These are phyloP conservation scores for Mycena albidolilacea DNA, from an alignment of 768 basidiomycete species.

Conservation along the genomic window DNA sequence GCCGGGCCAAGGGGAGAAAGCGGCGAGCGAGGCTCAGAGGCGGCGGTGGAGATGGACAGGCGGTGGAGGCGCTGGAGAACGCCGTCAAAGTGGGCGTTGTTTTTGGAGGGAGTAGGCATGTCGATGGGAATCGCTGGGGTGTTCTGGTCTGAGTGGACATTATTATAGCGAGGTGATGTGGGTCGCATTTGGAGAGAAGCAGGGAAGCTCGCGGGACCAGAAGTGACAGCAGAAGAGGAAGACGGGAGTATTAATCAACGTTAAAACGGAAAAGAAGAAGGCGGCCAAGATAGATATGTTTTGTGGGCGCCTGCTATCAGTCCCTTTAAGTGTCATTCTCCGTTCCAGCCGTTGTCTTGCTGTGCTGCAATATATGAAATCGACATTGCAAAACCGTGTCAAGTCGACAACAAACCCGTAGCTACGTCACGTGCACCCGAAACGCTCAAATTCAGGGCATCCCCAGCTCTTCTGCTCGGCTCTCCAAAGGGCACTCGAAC, in stretches of 20 bases:
- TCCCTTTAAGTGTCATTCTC: slow-evolving; percentile 5
- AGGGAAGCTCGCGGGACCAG: slow-evolving; percentile 1
- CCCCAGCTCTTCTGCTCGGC: background rate
- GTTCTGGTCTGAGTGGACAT: slow-evolving; percentile 1
- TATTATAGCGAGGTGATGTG: slow-evolving; percentile 1
- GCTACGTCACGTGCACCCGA: background rate
- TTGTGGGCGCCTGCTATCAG: background rate
- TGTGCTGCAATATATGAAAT: slow-evolving; percentile 9
- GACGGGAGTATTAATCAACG: slow-evolving; percentile 18
- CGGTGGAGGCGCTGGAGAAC: slow-evolving; percentile 29
- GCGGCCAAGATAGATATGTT: background rate
- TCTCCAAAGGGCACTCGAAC: too few relatives aligned
- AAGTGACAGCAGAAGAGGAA: slow-evolving; percentile 23
- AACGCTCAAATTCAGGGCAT: slow-evolving; percentile 10
- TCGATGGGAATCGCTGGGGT: background rate
- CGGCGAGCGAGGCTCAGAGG: slow-evolving; percentile 23
- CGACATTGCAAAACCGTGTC: slow-evolving; percentile 4
- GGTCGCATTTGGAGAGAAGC: slow-evolving; percentile 6
- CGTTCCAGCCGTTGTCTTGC: background rate
- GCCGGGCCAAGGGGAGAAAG: slow-evolving; percentile 32
- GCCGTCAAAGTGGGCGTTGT: slow-evolving; percentile 11
- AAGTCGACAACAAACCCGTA: background rate
- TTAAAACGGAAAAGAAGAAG: background rate
- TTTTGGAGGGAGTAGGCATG: slow-evolving; percentile 3
- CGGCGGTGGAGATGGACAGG: slow-evolving; percentile 23